Conservation (phyloP, 176 grass and related monocot species). For the Tuctoria greenei region DNA sequence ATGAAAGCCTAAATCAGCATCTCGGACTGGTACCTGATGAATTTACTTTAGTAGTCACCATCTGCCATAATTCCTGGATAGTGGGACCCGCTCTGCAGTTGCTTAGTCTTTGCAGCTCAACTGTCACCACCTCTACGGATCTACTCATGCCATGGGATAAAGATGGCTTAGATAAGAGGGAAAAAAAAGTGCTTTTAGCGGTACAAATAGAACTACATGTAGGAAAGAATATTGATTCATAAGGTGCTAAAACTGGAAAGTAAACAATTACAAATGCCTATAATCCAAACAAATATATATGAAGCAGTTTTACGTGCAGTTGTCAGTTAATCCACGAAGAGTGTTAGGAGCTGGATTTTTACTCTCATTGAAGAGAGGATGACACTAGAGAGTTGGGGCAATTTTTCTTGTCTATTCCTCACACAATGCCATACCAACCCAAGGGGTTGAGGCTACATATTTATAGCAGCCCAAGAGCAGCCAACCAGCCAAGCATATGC, state of each 20-base stretch:
- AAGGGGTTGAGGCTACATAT: too few relatives aligned
- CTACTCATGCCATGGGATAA: slow-evolving; percentile 40
- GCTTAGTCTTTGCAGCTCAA: slow-evolving; percentile 35
- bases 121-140: slow-evolving; percentile 14
- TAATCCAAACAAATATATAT: neutral
- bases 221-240: slow-evolving; percentile 30
- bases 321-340: neutral
- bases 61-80: slow-evolving; percentile 35
- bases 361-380: too few relatives aligned
- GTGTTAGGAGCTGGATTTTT: too few relatives aligned
- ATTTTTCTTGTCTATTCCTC: too few relatives aligned
- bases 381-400: too few relatives aligned
- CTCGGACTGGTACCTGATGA: neutral
- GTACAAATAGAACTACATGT: slow-evolving; percentile 6
- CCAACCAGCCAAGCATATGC: too few relatives aligned
- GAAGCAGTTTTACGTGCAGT: neutral
- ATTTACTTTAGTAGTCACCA: slow-evolving; percentile 41
- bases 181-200: slow-evolving; percentile 17
- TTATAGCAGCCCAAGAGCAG: too few relatives aligned
- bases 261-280: neutral
- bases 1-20: slow-evolving; percentile 24
- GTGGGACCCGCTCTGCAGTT: slow-evolving; percentile 16
- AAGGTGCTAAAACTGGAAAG: too few relatives aligned
- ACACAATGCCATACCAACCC: too few relatives aligned
- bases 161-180: slow-evolving; percentile 26